Evolutionary conservation across 129 eudicot genomes (phyloP).

Genomic region (Lactuca saligna): DNA sequence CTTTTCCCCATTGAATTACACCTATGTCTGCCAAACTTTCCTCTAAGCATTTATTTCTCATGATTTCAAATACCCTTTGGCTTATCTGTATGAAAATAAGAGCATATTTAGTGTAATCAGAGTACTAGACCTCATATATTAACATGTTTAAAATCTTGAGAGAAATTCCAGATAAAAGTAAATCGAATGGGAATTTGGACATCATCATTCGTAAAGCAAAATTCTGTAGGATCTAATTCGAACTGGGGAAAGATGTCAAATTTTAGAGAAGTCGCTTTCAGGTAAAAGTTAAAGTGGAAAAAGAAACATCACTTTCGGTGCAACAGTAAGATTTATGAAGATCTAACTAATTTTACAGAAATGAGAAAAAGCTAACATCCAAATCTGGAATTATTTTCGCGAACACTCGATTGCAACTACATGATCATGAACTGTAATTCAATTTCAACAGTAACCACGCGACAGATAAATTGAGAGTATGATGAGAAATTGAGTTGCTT

Average conservation of each 20-base stretch:
- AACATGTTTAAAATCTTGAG: background rate
- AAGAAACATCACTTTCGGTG: constrained; percentile 21
- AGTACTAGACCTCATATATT: background rate
- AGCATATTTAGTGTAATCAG: constrained; percentile 1
- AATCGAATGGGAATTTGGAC: background rate
- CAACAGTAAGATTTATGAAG: constrained; percentile 13
- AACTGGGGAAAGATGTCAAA: background rate
- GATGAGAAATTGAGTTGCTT: background rate
- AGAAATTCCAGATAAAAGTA: background rate
- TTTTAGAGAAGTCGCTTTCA: background rate
- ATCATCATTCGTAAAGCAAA: background rate
- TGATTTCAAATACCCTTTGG: constrained; percentile 51
- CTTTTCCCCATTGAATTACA: constrained; percentile 28
- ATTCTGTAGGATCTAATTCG: background rate
- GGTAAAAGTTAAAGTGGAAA: background rate
- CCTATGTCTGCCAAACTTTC: constrained; percentile 27
- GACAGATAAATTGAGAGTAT: background rate
- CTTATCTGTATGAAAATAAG: constrained; percentile 44
- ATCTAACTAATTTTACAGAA: constrained; percentile 5
- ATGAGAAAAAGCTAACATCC: background rate
- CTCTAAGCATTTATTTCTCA: constrained; percentile 32
- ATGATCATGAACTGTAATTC: constrained; percentile 6
- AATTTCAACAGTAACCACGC: background rate
- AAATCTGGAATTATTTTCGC: constrained; percentile 4
- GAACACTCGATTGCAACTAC: background rate